A percentile compares a stretch with the other conserved stretches of the same genome.
These are phyloP conservation scores for Akanthomyces lecanii DNA, from an alignment of 2,329 filamentous ascomycete species.

Conservation along the genomic window DNA sequence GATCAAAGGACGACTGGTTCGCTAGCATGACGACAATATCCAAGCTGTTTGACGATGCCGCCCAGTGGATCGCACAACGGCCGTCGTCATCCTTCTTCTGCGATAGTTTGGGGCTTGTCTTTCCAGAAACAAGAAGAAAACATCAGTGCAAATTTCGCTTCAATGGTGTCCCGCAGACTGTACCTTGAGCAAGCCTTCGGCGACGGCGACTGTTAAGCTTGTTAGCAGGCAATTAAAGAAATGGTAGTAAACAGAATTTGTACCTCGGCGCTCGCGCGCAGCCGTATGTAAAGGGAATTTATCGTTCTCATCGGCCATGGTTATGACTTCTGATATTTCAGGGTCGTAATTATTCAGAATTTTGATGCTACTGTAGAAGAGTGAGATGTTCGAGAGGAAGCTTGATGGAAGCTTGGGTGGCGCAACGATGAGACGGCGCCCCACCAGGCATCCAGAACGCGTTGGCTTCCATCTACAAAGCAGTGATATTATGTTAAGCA, in stretches of 20 bases:
- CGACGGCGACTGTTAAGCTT: constrained; percentile 52
- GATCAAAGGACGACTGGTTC: constrained; percentile 69
- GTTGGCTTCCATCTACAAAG: neutral
- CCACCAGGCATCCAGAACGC: constrained; percentile 3
- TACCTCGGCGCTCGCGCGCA: constrained; percentile 79
- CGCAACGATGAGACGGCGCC: neutral
- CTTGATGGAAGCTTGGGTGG: neutral
- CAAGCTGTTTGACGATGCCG: constrained; percentile 74
- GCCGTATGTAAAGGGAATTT: constrained; percentile 86
- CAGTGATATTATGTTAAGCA: neutral
- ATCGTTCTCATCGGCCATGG: constrained; percentile 39
- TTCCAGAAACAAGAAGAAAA: neutral
- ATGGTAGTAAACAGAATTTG: constrained; percentile 23
- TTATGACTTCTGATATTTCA: neutral
- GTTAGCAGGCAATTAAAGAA: neutral
- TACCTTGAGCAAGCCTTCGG: constrained; percentile 56
- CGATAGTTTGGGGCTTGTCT: constrained; percentile 78
- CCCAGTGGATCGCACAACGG: constrained; percentile 91
- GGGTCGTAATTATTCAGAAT: neutral
- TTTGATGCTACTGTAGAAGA: neutral
- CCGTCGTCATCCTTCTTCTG: constrained; percentile 75
- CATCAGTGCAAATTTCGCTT: neutral
- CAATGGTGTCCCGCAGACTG: neutral
- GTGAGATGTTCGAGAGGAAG: neutral
- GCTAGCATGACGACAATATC: constrained; percentile 71